These are phyloP conservation scores for Hippophae rhamnoides DNA, from an alignment of 306 rosid genomes.

Conservation along the genomic window DNA sequence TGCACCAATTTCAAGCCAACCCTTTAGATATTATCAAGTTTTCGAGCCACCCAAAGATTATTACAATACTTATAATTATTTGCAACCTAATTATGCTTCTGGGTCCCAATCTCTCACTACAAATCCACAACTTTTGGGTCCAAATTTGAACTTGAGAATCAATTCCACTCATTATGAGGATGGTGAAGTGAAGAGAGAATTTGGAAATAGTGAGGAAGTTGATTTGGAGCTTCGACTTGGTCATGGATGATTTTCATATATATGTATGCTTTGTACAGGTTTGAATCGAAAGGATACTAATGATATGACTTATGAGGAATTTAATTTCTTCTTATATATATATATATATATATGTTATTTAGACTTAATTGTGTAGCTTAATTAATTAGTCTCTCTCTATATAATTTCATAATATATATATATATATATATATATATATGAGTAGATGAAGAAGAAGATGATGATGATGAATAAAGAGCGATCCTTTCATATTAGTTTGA, in stretches of 20 bases:
- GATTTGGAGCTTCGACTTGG: slow-evolving; percentile 95
- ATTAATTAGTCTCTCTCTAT: too few species aligned
- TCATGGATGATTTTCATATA: slow-evolving; percentile 12
- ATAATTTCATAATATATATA: too few species aligned
- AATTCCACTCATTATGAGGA: slow-evolving; percentile 30
- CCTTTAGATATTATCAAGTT: slow-evolving; percentile 17
- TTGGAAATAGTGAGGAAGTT: slow-evolving; percentile 31
- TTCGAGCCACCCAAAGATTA: slow-evolving; percentile 33
- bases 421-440: too few species aligned
- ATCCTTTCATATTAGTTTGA: too few species aligned
- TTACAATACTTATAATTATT: slow-evolving; percentile 18
- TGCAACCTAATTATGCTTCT: slow-evolving; percentile 18
- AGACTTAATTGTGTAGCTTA: too few species aligned
- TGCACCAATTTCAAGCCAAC: slow-evolving; percentile 22
- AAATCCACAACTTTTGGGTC: slow-evolving; percentile 40
- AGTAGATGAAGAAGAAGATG: too few species aligned
- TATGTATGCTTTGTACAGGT: too few species aligned
- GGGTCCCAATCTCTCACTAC: slow-evolving; percentile 17
- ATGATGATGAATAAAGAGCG: too few species aligned
- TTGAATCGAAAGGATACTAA: too few species aligned
- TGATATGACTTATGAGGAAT: too few species aligned
- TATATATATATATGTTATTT: too few species aligned
- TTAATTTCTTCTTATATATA: too few species aligned
- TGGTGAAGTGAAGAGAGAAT: slow-evolving; percentile 15
- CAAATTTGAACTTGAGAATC: slow-evolving; percentile 61